Base-by-base conservation (phyloP, 257 asterid genomes). In the Knoxia roxburghii region DNA sequence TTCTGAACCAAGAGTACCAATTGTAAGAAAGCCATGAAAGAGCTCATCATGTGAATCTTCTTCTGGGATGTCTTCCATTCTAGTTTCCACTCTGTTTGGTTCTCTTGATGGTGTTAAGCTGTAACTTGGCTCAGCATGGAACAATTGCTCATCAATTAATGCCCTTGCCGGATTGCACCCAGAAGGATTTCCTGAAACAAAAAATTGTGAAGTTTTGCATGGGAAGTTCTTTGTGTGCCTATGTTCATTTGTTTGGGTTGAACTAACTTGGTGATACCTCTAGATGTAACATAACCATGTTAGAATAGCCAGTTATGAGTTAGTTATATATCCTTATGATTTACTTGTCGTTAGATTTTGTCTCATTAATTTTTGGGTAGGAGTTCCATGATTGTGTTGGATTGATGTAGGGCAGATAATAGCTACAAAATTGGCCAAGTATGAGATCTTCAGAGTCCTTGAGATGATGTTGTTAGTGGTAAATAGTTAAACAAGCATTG, bases 1-100 rank as follows among this genome's bases (percentile, higher is more conserved):
- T 71, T 87, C 89, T 75, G 73, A 72, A 50, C 95, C 96, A 6
- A 91, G 82, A 76, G 96, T 91, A 30, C 96, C 96, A 75, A 91
- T 91, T 72, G 98, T 79, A 63, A 91, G 96, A 75, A 91, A 87
- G n/a, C 89, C 90, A 76, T 58, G 79, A 69, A 87, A 89, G 61
- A 84, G 75, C 69, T 89, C 91, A 55, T 29, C 46, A 56, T 65
- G 71, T 72, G 77, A 67, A 73, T 77, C 90, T 53, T 86, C 87
- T 71, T 79, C 75, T 71, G 29, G 74, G 40, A 45, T 52, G 66
- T 48, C 72, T 68, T 80, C 78, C 39, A 37, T 75, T 67, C 61
- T 56, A 68, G 74, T 75, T 76, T 64, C 69, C 72, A 68, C 77
- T 54, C 68, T 33, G 48, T 32, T 61, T n/a, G 52, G 74, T 65